Base-by-base conservation (phyloP, 1,139 yeast species). In the Candida sp. region DNA sequence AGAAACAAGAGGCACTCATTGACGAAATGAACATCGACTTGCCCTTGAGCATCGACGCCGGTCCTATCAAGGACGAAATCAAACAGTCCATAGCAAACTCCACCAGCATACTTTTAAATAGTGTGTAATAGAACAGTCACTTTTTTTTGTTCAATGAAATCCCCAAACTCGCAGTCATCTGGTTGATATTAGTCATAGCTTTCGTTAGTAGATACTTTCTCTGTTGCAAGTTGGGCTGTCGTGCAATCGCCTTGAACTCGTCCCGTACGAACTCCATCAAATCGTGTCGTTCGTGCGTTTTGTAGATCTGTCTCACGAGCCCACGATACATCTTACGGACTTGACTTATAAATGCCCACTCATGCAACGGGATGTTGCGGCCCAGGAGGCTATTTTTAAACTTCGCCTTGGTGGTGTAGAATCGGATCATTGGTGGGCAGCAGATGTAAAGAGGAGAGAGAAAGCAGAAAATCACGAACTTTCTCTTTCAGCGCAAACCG, bases 311-410 rank as follows among this genome's bases (percentile, higher is more conserved):
- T 42, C 80, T 54, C 44, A 71, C 55, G 25, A 75, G 61, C 27
- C 67, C 68, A 42, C 78, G 62, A 56, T 77, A 77, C 2, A 70
- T 67, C 25, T 63, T 57, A 30, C 63, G 61, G 7, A 76, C 67
- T 50, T 69, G 67, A 46, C 65, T 70, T 34, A 79, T 66, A 48
- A 77, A 76, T 23, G 77, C 51, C 54, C 75, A 77, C 54, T 77
- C 81, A 37, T 77, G 79, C 4, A 77, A 61, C 3, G 80, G 17
- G 17, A 17, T 17, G 17, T 17, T 17, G 17, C 17, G 17, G 17
- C 17, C 17, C 17, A 63, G 22, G 73, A 54, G 2, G 69, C 51
- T 39, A 54, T 46, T 32, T 54, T 52, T 17, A 48, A 12, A 17
- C 17, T 17, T 17, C 3, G 25, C 27, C 22, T 12, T 46, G 12